Conservation (phyloP, 2,329 filamentous ascomycete species). For the Seiridium unicorne region DNA sequence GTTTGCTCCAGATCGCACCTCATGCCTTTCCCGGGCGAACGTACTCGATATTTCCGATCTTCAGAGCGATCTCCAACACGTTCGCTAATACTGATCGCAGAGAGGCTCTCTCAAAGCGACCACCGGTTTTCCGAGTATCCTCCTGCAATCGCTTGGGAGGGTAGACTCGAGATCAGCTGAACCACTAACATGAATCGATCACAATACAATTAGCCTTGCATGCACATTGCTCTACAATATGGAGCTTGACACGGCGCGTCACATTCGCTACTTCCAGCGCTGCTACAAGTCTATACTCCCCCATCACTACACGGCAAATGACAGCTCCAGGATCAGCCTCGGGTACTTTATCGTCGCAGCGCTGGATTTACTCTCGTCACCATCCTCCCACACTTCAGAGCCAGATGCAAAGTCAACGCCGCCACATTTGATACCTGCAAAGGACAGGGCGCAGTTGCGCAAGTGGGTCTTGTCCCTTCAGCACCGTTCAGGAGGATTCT, state of each 20-base stretch:
- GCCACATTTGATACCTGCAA: slow-evolving; percentile 47
- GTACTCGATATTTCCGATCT: too few relatives aligned
- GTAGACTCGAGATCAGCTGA: not conserved
- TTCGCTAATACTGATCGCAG: too few relatives aligned
- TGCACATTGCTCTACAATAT: slow-evolving; percentile 2
- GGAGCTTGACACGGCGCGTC: slow-evolving; percentile 58
- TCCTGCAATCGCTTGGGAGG: too few relatives aligned
- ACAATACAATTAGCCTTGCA: not conserved
- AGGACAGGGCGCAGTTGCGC: slow-evolving; percentile 45
- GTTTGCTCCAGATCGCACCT: too few relatives aligned
- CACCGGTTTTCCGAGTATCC: too few relatives aligned
- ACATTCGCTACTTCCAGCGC: slow-evolving; percentile 90
- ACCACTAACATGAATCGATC: not conserved
- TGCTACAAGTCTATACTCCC: slow-evolving; percentile 83
- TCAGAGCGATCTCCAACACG: too few relatives aligned
- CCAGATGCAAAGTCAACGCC: slow-evolving; percentile 43
- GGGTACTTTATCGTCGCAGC: slow-evolving; percentile 87
- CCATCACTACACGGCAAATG: slow-evolving; percentile 78
- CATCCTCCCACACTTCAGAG: slow-evolving; percentile 45
- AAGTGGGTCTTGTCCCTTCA: slow-evolving; percentile 86
- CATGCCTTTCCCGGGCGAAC: too few relatives aligned
- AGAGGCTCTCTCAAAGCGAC: too few relatives aligned
- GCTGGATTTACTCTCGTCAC: slow-evolving; percentile 72
- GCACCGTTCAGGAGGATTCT: slow-evolving; percentile 83
- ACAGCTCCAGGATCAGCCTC: slow-evolving; percentile 86